Percentiles rank a stretch among this genome's conserved stretches.
Conservation (phyloP, 495 filamentous ascomycete genomes). For the Corynascus novoguineensis region DNA sequence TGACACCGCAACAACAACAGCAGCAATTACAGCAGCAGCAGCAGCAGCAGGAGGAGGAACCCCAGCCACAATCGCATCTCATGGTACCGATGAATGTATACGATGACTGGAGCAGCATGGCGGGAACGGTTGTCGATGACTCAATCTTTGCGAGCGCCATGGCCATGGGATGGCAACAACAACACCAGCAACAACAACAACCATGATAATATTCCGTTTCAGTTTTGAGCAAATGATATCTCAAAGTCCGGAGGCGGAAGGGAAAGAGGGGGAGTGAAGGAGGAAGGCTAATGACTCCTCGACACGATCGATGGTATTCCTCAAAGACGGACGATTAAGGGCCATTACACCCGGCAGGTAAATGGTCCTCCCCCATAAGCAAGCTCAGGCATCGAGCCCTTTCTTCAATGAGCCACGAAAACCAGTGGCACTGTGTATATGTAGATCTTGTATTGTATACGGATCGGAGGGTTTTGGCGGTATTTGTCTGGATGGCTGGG, state of each 20-base stretch:
- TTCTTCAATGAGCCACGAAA: no score
- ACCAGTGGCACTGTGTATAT: neutral
- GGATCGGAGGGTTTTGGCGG: neutral
- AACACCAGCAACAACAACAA: neutral
- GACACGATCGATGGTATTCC: no score
- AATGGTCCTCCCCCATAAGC: no score
- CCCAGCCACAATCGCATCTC: slow-evolving; percentile 9
- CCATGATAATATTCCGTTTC: neutral
- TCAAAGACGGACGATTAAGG: no score
- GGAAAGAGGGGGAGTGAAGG: no score
- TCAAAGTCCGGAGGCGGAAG: no score
- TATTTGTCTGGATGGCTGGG: neutral
- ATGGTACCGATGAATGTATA: slow-evolving; percentile 15
- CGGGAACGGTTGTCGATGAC: slow-evolving; percentile 28
- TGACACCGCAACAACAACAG: slow-evolving; percentile 10
- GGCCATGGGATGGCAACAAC: slow-evolving; percentile 16
- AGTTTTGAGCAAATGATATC: neutral
- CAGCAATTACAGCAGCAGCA: slow-evolving; percentile 34
- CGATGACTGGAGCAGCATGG: slow-evolving; percentile 31
- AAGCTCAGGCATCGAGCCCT: no score
- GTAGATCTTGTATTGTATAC: neutral
- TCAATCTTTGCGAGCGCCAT: slow-evolving; percentile 14
- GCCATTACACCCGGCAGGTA: no score
- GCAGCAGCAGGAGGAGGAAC: slow-evolving; percentile 24
- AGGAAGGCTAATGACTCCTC: no score